A percentile compares a stretch with the other conserved stretches of the same genome.
These are phyloP conservation scores for Aspergillus cristatus DNA, from an alignment of 495 filamentous ascomycete species.

Conservation along the genomic window DNA sequence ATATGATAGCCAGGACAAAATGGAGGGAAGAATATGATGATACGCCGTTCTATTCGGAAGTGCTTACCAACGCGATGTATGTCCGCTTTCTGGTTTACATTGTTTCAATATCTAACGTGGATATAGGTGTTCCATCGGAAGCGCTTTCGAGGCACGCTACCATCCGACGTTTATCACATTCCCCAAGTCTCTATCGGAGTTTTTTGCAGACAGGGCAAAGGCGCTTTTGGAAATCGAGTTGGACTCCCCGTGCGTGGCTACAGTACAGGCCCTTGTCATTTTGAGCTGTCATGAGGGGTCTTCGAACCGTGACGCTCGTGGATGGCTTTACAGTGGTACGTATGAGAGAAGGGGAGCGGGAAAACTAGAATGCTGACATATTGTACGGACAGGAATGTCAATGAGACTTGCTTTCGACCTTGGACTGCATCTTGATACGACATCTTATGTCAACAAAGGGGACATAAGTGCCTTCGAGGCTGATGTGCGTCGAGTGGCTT, in stretches of 20 bases:
- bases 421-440: slow-evolving; percentile 41
- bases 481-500: slow-evolving; percentile 33
- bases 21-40: slow-evolving; percentile 36
- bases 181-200: slow-evolving; percentile 37
- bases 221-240: slow-evolving; percentile 41
- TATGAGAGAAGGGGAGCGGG: neutral
- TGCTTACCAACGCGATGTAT: slow-evolving; percentile 42
- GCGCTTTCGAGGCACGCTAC: slow-evolving; percentile 37
- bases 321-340: slow-evolving; percentile 42
- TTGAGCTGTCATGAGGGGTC: slow-evolving; percentile 39
- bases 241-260: slow-evolving; percentile 41
- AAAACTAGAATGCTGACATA: slow-evolving; percentile 4
- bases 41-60: slow-evolving; percentile 41
- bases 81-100: slow-evolving; percentile 1
- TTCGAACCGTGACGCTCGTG: slow-evolving; percentile 39
- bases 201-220: slow-evolving; percentile 42
- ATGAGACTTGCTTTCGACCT: slow-evolving; percentile 44
- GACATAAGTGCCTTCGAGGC: slow-evolving; percentile 35
- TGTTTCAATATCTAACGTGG: slow-evolving; percentile 1
- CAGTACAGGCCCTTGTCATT: slow-evolving; percentile 40
- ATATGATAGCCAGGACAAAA: slow-evolving; percentile 27
- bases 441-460: slow-evolving; percentile 33
- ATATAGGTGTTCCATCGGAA: slow-evolving; percentile 38
- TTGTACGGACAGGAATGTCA: slow-evolving; percentile 32
- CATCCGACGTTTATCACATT: slow-evolving; percentile 40